Evolutionary conservation across 2,329 filamentous ascomycete genomes (phyloP).

Genomic region (Aspergillus quadricinctus): DNA sequence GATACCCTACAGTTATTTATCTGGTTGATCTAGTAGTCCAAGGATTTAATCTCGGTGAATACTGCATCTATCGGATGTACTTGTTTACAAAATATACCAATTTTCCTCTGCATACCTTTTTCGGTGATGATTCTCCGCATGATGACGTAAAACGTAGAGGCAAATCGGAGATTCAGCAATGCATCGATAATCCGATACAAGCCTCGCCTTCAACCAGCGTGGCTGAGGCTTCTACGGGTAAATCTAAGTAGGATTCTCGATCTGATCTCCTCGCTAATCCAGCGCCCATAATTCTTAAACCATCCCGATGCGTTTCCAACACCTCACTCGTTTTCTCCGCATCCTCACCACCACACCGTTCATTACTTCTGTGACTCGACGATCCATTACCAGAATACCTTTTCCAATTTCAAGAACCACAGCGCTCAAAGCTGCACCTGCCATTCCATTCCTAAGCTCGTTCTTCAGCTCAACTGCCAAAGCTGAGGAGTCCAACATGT

Average conservation of each 20-base stretch:
- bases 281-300: not conserved
- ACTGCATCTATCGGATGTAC: not conserved
- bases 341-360: conserved; percentile 18
- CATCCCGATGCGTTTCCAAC: conserved; percentile 26
- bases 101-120: not conserved
- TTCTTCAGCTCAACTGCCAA: conserved; percentile 64
- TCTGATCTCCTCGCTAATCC: not conserved
- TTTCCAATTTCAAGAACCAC: conserved; percentile 30
- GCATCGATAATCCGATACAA: not conserved
- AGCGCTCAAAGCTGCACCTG: conserved; percentile 62
- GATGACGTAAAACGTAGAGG: conserved; percentile 26
- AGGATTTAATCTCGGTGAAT: not conserved
- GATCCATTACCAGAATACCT: conserved; percentile 11
- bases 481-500: conserved; percentile 42
- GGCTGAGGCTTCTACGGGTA: not conserved
- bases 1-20: conserved; percentile 13
- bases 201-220: not conserved
- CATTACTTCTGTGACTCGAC: conserved; percentile 12
- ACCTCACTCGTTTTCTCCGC: conserved; percentile 14
- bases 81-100: not conserved
- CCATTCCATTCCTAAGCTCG: conserved; percentile 71
- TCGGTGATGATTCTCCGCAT: conserved; percentile 17
- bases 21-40: not conserved
- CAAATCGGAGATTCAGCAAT: conserved; percentile 2
- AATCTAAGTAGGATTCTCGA: not conserved